Base-by-base conservation (phyloP, 2,329 filamentous ascomycete genomes). In the Waltergamsia citrina region DNA sequence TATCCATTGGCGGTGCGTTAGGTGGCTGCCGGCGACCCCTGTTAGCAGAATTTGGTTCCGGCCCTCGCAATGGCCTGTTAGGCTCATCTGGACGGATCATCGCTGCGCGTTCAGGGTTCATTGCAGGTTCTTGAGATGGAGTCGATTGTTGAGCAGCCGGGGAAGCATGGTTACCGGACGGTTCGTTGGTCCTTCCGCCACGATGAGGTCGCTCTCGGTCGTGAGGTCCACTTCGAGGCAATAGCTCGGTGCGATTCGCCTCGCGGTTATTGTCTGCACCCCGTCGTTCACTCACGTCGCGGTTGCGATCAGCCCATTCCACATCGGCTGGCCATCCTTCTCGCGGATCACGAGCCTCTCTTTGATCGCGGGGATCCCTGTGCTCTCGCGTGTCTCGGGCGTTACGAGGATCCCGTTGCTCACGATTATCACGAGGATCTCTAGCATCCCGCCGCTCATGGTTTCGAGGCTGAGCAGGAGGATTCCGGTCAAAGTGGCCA, bases 71-170 rank as follows among this genome's bases (percentile, higher is more conserved):
- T n/a, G 43, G 22, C 19, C 49, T 44, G 16, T 53, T 49, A 20
- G 41, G 35, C 15, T 39, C 41, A 18, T 61, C 56, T 38, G 60
- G 44, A 1, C 58, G 57, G 33, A 73, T 63, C 5, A 71, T 52
- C 7, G 69, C 62, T 20, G 70, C 68, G 37, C 72, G 62, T 33
- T 73, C 69, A 2, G 72, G 70, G 39, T 75, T 74, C 44, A 75
- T 68, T 7, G 58, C 55, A 7, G 69, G 67, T 9, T 69, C 71
- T 4, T 44, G 29, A 4, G 41, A 20, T 11, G 38, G 38, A 23
- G 53, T 35, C 23, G 44, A 19, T 22, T 53, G 42, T 22, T 54
- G 43, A 2, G 48, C 40, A 24, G 55, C 42, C 9, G 54, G 43
- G n/a, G 47, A 41, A 14, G 50, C 37, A 3, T 45, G 38, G 7